These are phyloP conservation scores for Lanmaoa rubissima DNA, from an alignment of 768 basidiomycete genomes.

Conservation along the genomic window DNA sequence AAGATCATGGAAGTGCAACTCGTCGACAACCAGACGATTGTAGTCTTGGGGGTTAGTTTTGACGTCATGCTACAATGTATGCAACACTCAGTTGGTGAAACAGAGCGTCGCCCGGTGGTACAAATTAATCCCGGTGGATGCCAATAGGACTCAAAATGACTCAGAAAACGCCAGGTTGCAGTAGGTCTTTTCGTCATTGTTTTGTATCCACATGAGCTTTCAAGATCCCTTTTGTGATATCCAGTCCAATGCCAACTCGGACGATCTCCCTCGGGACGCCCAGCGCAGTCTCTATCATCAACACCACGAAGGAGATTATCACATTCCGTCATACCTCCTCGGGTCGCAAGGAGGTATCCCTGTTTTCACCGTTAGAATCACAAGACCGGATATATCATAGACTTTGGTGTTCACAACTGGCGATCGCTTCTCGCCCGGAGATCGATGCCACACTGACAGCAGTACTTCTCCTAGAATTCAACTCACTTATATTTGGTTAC, in stretches of 20 bases:
- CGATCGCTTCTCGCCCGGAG: conserved; percentile 1
- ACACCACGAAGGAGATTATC: conserved; percentile 14
- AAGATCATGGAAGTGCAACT: conserved; percentile 24
- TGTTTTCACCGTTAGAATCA: conserved; percentile 6
- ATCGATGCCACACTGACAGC: conserved; percentile 31
- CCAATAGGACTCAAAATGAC: conserved; percentile 5
- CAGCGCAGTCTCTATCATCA: conserved; percentile 6
- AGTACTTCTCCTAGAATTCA: conserved; percentile 55
- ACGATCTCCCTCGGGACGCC: conserved; percentile 10
- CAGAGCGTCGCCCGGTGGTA: conserved; percentile 23
- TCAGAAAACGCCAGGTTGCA: conserved; percentile 14
- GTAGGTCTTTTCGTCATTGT: conserved; percentile 11
- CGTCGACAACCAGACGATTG: conserved; percentile 21
- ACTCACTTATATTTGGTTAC: conserved; percentile 60
- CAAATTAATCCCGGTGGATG: conserved; percentile 12
- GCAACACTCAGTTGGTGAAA: conserved; percentile 2
- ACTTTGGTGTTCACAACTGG: conserved; percentile 23
- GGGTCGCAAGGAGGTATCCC: conserved; percentile 19
- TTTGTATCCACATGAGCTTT: conserved; percentile 3
- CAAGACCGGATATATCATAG: conserved; percentile 7
- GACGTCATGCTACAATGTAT: neutral
- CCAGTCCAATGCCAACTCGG: conserved; percentile 11
- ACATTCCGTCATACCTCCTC: conserved; percentile 20
- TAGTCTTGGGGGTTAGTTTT: conserved; percentile 27
- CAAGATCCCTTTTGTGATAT: conserved; percentile 2